Conservation (phyloP, 2,329 filamentous ascomycete genomes). For the Penicillium polonicum region DNA sequence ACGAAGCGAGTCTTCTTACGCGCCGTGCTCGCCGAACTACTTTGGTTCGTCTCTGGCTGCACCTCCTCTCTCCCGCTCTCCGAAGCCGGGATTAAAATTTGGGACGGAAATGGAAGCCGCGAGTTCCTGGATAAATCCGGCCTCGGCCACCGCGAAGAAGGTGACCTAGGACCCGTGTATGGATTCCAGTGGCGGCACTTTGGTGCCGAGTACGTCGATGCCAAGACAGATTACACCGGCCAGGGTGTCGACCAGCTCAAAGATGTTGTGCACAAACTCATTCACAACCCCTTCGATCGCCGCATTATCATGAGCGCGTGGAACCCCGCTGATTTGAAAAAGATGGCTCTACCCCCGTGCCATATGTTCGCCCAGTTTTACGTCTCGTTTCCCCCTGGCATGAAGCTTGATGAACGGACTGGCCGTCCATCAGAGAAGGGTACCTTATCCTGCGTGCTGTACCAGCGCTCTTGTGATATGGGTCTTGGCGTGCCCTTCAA, state of each 20-base stretch:
- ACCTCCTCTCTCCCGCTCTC: constrained; percentile 78
- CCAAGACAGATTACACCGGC: constrained; percentile 76
- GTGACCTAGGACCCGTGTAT: constrained; percentile 93
- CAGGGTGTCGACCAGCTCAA: constrained; percentile 91
- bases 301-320: constrained; percentile 89
- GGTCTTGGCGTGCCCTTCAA: constrained; percentile 97
- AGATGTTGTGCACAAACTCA: constrained; percentile 83
- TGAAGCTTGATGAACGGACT: constrained; percentile 29
- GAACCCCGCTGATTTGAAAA: constrained; percentile 82
- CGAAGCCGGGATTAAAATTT: constrained; percentile 86
- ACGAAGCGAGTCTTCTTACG: constrained; percentile 95
- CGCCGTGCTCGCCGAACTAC: constrained; percentile 84
- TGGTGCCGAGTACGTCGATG: constrained; percentile 81
- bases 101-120: constrained; percentile 94
- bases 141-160: constrained; percentile 74
- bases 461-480: constrained; percentile 96
- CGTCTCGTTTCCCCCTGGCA: constrained; percentile 65
- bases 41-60: constrained; percentile 89
- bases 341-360: constrained; percentile 91
- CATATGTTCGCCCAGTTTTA: constrained; percentile 99
- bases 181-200: constrained; percentile 99
- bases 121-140: constrained; percentile 85
- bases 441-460: constrained; percentile 80
- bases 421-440: constrained; percentile 54
- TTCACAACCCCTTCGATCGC: constrained; percentile 79